These are phyloP conservation scores for Cladorrhinum sp. DNA, from an alignment of 2,329 filamentous ascomycete genomes.

Conservation along the genomic window DNA sequence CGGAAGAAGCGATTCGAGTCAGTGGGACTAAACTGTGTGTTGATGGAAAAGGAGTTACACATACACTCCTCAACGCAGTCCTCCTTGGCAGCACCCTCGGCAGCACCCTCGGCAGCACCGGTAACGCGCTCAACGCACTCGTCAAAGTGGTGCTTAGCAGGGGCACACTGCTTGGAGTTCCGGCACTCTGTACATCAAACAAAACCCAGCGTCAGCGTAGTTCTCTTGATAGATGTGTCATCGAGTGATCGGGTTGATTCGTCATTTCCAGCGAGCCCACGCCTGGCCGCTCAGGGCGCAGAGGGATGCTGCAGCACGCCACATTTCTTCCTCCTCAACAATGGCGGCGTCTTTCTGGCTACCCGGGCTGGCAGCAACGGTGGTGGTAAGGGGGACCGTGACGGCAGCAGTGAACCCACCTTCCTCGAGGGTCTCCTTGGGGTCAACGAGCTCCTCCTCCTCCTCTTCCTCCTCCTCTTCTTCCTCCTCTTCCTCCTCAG, in stretches of 20 bases:
- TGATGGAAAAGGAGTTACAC: conserved; percentile 34
- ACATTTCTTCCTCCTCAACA: neutral
- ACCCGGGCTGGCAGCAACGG: neutral
- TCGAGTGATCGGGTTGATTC: conserved; percentile 10
- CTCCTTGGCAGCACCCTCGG: conserved; percentile 73
- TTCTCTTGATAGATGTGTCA: conserved; percentile 3
- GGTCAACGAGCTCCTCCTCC: conserved; percentile 77
- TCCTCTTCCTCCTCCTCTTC: conserved; percentile 56
- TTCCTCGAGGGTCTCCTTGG: conserved; percentile 86
- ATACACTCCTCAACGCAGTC: conserved; percentile 99
- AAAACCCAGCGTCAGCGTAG: conserved; percentile 26
- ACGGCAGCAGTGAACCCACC: conserved; percentile 49
- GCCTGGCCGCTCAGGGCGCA: neutral
- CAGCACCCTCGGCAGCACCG: conserved; percentile 55
- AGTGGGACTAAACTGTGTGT: neutral
- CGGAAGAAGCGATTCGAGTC: neutral
- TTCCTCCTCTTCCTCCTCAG: conserved; percentile 51
- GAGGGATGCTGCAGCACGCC: conserved; percentile 5
- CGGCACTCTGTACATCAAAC: conserved; percentile 69
- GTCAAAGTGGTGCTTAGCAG: conserved; percentile 95
- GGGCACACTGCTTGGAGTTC: conserved; percentile 78
- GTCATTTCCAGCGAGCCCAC: neutral
- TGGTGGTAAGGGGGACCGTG: neutral
- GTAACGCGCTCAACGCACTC: conserved; percentile 96
- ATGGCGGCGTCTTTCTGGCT: conserved; percentile 17